Conservation (phyloP, 306 rosid genomes). For the Luffa acutangula region DNA sequence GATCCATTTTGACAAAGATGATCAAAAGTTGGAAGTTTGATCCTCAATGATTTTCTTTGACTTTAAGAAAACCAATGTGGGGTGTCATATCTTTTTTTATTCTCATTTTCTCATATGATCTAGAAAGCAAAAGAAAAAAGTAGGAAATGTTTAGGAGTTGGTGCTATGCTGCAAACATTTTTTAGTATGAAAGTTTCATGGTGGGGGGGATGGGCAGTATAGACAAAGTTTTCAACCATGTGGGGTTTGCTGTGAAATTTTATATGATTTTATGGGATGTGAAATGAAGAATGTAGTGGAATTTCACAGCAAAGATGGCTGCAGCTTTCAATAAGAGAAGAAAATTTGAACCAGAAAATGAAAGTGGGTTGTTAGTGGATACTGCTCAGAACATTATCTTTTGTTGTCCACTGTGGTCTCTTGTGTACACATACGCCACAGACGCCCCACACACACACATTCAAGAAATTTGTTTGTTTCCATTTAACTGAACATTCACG, state of each 20-base stretch:
- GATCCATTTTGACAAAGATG: neutral
- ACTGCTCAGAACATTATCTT: slow-evolving; percentile 37
- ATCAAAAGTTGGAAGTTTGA: neutral
- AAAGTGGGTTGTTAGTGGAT: slow-evolving; percentile 14
- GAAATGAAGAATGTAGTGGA: slow-evolving; percentile 30
- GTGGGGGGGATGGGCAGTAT: neutral
- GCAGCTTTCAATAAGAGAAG: slow-evolving; percentile 28
- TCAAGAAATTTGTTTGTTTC: slow-evolving; percentile 2
- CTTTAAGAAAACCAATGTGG: neutral
- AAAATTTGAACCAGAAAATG: neutral
- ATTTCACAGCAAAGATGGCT: slow-evolving; percentile 33
- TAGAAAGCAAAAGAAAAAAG: slow-evolving; percentile 1
- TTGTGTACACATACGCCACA: neutral
- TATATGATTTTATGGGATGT: neutral
- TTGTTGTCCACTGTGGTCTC: slow-evolving; percentile 38
- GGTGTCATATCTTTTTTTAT: neutral
- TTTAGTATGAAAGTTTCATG: neutral
- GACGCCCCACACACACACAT: slow-evolving; percentile 4
- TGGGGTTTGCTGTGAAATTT: slow-evolving; percentile 45
- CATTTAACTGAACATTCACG: neutral
- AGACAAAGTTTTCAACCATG: slow-evolving; percentile 33
- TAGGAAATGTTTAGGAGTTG: neutral
- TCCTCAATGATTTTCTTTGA: neutral
- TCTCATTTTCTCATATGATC: neutral
- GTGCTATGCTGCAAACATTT: neutral